Conservation (phyloP, 2,329 filamentous ascomycete species). For the Colletotrichum tabaci region DNA sequence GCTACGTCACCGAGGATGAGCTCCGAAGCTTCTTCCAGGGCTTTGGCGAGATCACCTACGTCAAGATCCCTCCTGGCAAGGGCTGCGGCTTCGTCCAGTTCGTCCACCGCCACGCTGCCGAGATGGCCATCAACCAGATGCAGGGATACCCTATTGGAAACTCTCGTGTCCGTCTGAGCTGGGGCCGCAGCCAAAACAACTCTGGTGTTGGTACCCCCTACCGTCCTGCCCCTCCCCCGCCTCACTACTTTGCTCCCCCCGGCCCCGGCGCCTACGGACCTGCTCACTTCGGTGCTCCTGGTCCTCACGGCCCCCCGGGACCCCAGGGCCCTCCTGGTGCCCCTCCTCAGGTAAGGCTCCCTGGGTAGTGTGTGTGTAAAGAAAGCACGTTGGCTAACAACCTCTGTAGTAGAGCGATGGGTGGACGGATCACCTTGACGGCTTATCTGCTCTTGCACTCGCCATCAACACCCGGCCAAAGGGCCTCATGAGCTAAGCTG, state of each 20-base stretch:
- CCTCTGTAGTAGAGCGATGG: conserved; percentile 31
- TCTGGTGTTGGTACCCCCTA: conserved; percentile 98
- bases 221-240: conserved; percentile 84
- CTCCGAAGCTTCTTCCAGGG: conserved; percentile 99
- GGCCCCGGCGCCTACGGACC: conserved; percentile 62
- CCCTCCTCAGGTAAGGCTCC: conserved; percentile 45
- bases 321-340: conserved; percentile 56
- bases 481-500: background rate
- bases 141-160: conserved; percentile 99
- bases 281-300: conserved; percentile 64
- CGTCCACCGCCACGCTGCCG: conserved; percentile 96
- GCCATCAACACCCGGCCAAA: background rate
- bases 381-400: conserved; percentile 14
- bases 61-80: conserved; percentile 99
- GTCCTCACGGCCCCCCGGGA: conserved; percentile 58
- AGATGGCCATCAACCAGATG: conserved; percentile 99
- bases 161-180: conserved; percentile 96
- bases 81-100: conserved; percentile 99
- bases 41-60: conserved; percentile 99
- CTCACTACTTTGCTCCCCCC: conserved; percentile 63
- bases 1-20: conserved; percentile 99
- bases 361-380: background rate
- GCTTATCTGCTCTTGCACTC: conserved; percentile 11
- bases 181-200: conserved; percentile 99
- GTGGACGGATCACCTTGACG: conserved; percentile 16